Base-by-base conservation (phyloP, 805 yeast genomes). In the Vanderwaltozyma yarrowii region DNA sequence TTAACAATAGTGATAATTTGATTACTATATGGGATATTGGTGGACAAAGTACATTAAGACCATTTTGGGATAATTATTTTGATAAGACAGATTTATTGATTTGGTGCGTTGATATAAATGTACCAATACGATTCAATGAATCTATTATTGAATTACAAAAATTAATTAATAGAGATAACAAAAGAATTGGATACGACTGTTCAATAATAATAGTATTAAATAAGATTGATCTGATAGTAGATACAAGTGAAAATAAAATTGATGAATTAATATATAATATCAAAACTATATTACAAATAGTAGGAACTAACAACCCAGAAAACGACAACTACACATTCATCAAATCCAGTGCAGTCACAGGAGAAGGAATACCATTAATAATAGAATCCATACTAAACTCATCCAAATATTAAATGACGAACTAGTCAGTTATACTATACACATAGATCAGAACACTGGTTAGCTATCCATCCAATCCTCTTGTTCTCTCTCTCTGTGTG, bases 21-120 rank as follows among this genome's bases (percentile, higher is more conserved):
- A 53, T 81, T 36, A 78, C 78, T 45, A 55, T 80, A 23, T 81
- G 94, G 97, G 95, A 85, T 53, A 77, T 88, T 11, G 97, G 97
- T 5, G 97, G 97, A 2, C 97, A 88, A 58, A 62, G 70, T 32
- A 72, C 89, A 1, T 65, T 88, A 30, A 64, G 97, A 33, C 78
- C 88, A 14, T 87, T 87, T 67, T 88, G 97, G 97, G 77, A 83
- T 50, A 89, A 88, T 61, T 88, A 89, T 58, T 88, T 82, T 52
- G 96, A 87, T 46, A 76, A 74, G 49, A 76, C 82, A 0, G 88
- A 88, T 49, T 74, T 76, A 5, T 64, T 88, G 14, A 60, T 88
- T 11, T 88, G 96, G 96, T 95, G 88, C 16, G 70, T 89, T 5
- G 96, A 89, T 59, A 70, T 76, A 2, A 49, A 52, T 32, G 58